These are phyloP conservation scores for Jacaranda copaia DNA, from an alignment of 257 asterid genomes.

Conservation along the genomic window DNA sequence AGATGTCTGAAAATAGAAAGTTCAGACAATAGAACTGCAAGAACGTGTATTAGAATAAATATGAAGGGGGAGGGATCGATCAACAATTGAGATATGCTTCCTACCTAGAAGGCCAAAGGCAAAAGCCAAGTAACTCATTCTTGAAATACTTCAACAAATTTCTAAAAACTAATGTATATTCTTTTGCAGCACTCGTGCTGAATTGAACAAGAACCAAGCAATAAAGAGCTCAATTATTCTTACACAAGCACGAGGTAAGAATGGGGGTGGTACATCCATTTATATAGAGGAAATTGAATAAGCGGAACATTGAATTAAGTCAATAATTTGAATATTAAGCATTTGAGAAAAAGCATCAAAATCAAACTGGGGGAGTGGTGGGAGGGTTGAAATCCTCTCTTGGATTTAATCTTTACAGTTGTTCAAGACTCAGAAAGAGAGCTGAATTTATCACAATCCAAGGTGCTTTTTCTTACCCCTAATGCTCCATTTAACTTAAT, in stretches of 20 bases:
- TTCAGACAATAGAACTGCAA: not conserved
- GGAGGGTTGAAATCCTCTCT: constrained; percentile 20
- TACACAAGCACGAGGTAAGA: not conserved
- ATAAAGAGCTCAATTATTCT: not conserved
- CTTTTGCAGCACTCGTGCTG: not conserved
- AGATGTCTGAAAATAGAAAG: not conserved
- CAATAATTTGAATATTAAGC: not conserved
- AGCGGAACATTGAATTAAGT: constrained; percentile 5
- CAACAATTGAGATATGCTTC: too few relatives aligned
- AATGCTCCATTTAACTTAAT: constrained; percentile 47
- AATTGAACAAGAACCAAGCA: not conserved
- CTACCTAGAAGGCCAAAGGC: constrained; percentile 55
- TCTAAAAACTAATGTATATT: too few relatives aligned
- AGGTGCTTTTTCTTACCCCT: constrained; percentile 28
- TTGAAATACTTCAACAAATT: not conserved
- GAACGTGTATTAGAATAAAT: not conserved
- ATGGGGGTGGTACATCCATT: constrained; percentile 23
- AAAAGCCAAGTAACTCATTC: constrained; percentile 46
- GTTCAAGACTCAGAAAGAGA: constrained; percentile 39
- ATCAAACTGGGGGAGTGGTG: not conserved
- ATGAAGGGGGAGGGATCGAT: not conserved
- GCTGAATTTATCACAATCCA: constrained; percentile 30
- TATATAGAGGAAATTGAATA: constrained; percentile 44
- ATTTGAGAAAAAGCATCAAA: too few relatives aligned
- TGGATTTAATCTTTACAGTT: constrained; percentile 49